Conservation (phyloP, 2,329 filamentous ascomycete genomes). For the Diaporthe amygdali region DNA sequence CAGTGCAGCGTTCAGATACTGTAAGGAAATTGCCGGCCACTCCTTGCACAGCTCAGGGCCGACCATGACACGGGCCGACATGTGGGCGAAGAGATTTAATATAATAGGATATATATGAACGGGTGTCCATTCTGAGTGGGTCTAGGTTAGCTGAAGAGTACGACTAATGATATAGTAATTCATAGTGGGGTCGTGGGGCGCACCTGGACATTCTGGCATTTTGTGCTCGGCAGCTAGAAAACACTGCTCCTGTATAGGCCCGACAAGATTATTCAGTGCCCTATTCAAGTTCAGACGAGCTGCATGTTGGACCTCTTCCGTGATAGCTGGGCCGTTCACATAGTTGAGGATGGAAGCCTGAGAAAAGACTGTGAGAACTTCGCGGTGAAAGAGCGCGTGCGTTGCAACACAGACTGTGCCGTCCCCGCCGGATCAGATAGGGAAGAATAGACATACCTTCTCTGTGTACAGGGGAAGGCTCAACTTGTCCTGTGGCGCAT, state of each 20-base stretch:
- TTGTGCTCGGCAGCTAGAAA: neutral
- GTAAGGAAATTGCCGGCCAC: conserved; percentile 25
- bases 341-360: neutral
- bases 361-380: neutral
- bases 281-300: conserved; percentile 1
- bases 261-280: neutral
- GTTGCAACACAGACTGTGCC: too few relatives aligned
- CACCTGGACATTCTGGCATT: conserved; percentile 5
- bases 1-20: conserved; percentile 27
- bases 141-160: neutral
- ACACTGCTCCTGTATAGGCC: conserved; percentile 1
- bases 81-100: conserved; percentile 6
- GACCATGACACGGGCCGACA: conserved; percentile 31
- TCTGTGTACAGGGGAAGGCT: conserved; percentile 4
- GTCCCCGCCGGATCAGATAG: too few relatives aligned
- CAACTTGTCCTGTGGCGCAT: conserved; percentile 1
- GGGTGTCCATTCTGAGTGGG: neutral
- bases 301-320: conserved; percentile 10
- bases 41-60: conserved; percentile 27
- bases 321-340: neutral
- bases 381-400: neutral
- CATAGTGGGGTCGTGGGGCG: neutral
- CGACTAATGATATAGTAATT: neutral
- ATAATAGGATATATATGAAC: neutral
- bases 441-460: neutral